Evolutionary conservation across 2,329 filamentous ascomycete species (phyloP).

Genomic region (Cordyceps militaris): DNA sequence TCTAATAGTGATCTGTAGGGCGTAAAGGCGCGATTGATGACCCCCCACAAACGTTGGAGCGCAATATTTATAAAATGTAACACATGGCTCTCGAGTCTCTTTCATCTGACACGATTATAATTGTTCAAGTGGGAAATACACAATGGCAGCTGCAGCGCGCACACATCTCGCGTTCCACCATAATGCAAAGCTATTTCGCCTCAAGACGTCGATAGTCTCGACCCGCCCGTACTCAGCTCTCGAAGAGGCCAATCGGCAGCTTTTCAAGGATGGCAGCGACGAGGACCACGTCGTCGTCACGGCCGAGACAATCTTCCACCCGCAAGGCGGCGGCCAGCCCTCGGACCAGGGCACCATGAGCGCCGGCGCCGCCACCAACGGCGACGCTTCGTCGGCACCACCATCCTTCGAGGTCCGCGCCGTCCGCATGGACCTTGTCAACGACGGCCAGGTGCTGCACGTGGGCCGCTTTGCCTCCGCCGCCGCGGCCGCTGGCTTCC

Average conservation of each 20-base stretch:
- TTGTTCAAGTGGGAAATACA: not conserved
- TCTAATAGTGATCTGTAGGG: not conserved
- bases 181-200: conserved; percentile 35
- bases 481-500: conserved; percentile 26
- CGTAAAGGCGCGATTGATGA: conserved; percentile 11
- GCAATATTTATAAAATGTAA: not conserved
- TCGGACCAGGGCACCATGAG: conserved; percentile 57
- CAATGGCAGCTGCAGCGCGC: conserved; percentile 19
- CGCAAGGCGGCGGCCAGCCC: conserved; percentile 68
- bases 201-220: conserved; percentile 38
- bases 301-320: conserved; percentile 64
- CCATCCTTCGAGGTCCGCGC: conserved; percentile 44
- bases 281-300: conserved; percentile 53
- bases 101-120: not conserved
- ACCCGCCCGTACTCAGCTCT: conserved; percentile 43
- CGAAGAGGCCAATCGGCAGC: conserved; percentile 40
- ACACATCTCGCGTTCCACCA: conserved; percentile 40
- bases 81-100: not conserved
- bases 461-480: conserved; percentile 48
- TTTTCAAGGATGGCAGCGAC: conserved; percentile 51
- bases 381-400: conserved; percentile 5
- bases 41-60: conserved; percentile 1
- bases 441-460: conserved; percentile 54
- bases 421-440: conserved; percentile 47
- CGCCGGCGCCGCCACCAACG: conserved; percentile 13